Evolutionary conservation across 192 early-diverging fungal genomes (phyloP).

Genomic region (Funneliformis mosseae): DNA sequence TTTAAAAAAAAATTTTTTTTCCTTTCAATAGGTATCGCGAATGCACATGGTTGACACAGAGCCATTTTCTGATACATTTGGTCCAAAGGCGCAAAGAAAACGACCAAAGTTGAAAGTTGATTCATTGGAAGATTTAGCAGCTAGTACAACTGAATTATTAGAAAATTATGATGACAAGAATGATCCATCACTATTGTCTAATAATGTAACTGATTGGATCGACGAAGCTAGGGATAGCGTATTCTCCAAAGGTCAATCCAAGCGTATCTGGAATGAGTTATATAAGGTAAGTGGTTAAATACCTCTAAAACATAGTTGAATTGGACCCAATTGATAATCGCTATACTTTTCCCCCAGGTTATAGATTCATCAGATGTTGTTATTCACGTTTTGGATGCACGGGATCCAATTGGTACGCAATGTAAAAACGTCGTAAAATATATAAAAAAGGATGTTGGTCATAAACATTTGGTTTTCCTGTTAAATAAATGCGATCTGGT

Average conservation of each 20-base stretch:
- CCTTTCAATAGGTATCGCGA: conserved; percentile 15
- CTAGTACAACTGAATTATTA: conserved; percentile 62
- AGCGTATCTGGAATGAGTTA: conserved; percentile 98
- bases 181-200: conserved; percentile 76
- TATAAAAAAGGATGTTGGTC: conserved; percentile 87
- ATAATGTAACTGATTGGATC: conserved; percentile 69
- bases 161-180: conserved; percentile 64
- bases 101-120: conserved; percentile 80
- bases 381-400: conserved; percentile 97
- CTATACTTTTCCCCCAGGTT: conserved; percentile 48
- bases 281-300: conserved; percentile 75
- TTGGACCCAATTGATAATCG: not conserved
- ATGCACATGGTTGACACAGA: conserved; percentile 98
- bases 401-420: conserved; percentile 95
- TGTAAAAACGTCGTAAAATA: conserved; percentile 92
- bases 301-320: not conserved
- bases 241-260: conserved; percentile 91
- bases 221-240: conserved; percentile 85
- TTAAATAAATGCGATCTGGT: conserved; percentile 99
- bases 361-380: conserved; percentile 96
- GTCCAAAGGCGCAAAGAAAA: conserved; percentile 93
- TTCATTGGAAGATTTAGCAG: conserved; percentile 79
- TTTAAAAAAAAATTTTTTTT: not conserved
- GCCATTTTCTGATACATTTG: conserved; percentile 90
- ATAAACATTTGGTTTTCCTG: conserved; percentile 96